Conservation (phyloP, 1,284 basidiomycete species). For the Gomphus sp. region DNA sequence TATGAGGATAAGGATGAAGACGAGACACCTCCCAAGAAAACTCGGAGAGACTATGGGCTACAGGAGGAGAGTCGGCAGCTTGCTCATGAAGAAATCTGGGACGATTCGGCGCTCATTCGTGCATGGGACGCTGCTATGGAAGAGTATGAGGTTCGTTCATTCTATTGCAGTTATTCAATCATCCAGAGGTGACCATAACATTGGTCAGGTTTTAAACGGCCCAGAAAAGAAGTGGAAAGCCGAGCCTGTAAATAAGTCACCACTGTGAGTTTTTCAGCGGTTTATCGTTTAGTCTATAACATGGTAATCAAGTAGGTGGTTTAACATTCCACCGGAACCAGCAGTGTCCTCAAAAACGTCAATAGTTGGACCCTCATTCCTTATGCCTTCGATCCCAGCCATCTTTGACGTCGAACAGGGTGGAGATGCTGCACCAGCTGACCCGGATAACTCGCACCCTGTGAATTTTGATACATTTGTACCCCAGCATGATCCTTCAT, state of each 20-base stretch:
- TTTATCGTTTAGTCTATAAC: not conserved
- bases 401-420: conserved; percentile 13
- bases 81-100: conserved; percentile 70
- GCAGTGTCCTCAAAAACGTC: conserved; percentile 9
- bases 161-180: not conserved
- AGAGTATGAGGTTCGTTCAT: conserved; percentile 52
- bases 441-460: conserved; percentile 43
- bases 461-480: conserved; percentile 61
- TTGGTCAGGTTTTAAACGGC: conserved; percentile 53
- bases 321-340: conserved; percentile 49
- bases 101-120: conserved; percentile 69
- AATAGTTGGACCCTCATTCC: conserved; percentile 6
- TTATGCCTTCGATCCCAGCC: conserved; percentile 9
- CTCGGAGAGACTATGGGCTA: not conserved
- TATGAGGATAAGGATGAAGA: not conserved
- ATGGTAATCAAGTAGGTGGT: conserved; percentile 45
- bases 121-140: conserved; percentile 76
- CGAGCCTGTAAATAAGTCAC: conserved; percentile 56
- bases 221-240: conserved; percentile 61
- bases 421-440: conserved; percentile 15
- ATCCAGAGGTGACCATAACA: conserved; percentile 5
- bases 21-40: not conserved
- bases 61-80: conserved; percentile 50
- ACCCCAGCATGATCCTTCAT: conserved; percentile 56
- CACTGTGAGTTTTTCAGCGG: conserved; percentile 41